phyloP scores from a whole-genome alignment of 805 yeast genomes.

The Kodamaea hsintzibuensis region DNA sequence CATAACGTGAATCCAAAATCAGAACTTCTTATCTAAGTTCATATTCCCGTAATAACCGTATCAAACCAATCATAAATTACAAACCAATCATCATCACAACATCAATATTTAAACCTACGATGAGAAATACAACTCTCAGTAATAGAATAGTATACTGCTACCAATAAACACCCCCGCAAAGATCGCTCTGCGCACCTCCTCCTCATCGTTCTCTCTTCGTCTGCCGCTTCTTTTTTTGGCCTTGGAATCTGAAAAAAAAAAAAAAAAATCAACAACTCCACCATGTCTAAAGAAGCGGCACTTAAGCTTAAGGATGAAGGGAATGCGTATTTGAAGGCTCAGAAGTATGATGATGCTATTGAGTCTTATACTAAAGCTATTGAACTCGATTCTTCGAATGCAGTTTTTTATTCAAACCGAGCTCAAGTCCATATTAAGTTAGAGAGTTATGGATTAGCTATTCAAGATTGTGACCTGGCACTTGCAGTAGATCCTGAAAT shows the following conservation, averaged over 20 bases:
- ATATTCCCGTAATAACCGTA: too few relatives aligned
- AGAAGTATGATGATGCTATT: constrained; percentile 65
- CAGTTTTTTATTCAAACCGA: constrained; percentile 73
- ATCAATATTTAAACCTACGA: too few relatives aligned
- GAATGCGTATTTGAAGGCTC: constrained; percentile 66
- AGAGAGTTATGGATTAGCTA: constrained; percentile 85
- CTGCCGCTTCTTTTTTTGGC: background rate
- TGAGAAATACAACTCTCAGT: too few relatives aligned
- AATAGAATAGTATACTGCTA: too few relatives aligned
- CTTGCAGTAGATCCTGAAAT: constrained; percentile 65
- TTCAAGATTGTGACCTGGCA: constrained; percentile 74
- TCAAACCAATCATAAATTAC: too few relatives aligned
- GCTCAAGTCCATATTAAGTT: constrained; percentile 86
- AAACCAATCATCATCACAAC: too few relatives aligned
- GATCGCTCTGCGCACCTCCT: background rate
- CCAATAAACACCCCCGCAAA: background rate
- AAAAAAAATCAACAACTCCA: constrained; percentile 3
- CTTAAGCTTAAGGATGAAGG: constrained; percentile 65
- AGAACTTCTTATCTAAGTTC: too few relatives aligned
- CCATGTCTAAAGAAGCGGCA: constrained; percentile 36
- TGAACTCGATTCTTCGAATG: constrained; percentile 55
- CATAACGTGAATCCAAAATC: too few relatives aligned
- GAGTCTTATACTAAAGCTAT: constrained; percentile 75
- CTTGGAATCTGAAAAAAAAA: background rate
- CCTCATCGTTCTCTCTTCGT: background rate